These are phyloP conservation scores for Coniochaeta hoffmannii DNA, from an alignment of 2,329 filamentous ascomycete species.

Conservation along the genomic window DNA sequence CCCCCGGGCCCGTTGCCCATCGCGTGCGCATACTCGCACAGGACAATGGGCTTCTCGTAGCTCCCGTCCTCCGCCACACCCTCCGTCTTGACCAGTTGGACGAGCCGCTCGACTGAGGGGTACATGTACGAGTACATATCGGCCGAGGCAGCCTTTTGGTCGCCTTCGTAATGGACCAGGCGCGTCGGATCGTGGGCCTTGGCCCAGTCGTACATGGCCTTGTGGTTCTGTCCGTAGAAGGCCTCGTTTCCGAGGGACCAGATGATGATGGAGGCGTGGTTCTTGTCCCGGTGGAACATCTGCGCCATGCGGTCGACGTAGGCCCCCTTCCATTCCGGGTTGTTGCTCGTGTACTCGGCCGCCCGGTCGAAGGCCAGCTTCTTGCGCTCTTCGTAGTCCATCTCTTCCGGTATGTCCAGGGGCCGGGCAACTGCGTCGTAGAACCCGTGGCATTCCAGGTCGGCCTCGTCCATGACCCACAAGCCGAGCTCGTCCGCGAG, in stretches of 20 bases:
- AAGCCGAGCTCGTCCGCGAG: constrained; percentile 59
- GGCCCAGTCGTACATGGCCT: constrained; percentile 58
- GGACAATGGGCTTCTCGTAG: constrained; percentile 50
- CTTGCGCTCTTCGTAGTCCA: constrained; percentile 55
- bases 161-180: constrained; percentile 61
- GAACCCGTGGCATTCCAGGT: constrained; percentile 47
- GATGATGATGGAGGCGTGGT: constrained; percentile 61
- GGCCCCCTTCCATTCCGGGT: constrained; percentile 51
- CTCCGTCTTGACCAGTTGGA: constrained; percentile 33
- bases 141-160: constrained; percentile 48
- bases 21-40: constrained; percentile 53
- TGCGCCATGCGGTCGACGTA: constrained; percentile 62
- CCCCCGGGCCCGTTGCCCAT: constrained; percentile 71
- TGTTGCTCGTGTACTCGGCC: constrained; percentile 53
- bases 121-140: constrained; percentile 68
- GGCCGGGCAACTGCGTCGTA: constrained; percentile 41
- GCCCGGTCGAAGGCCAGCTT: constrained; percentile 45
- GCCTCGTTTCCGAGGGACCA: constrained; percentile 71
- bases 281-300: constrained; percentile 61
- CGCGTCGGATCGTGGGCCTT: constrained; percentile 50
- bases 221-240: constrained; percentile 63
- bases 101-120: constrained; percentile 42
- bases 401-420: constrained; percentile 43
- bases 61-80: constrained; percentile 33
- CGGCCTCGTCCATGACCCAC: constrained; percentile 48